Conservation (phyloP, 2,329 filamentous ascomycete species). For the Gnomoniopsis sp. region DNA sequence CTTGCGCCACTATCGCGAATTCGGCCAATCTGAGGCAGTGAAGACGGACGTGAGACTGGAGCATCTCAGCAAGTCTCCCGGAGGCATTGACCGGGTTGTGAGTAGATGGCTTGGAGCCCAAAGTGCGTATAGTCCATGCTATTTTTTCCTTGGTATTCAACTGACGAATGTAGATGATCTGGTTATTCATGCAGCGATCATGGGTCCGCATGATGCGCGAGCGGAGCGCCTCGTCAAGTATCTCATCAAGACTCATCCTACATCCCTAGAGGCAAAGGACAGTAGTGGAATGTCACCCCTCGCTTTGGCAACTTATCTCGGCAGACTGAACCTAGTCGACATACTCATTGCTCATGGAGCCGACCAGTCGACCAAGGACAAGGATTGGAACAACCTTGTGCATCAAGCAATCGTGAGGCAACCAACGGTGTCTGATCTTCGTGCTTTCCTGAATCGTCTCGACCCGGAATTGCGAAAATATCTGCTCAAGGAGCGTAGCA, state of each 20-base stretch:
- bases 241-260: conserved; percentile 59
- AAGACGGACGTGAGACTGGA: conserved; percentile 60
- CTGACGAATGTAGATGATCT: conserved; percentile 46
- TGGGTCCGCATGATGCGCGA: conserved; percentile 37
- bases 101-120: conserved; percentile 58
- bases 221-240: conserved; percentile 60
- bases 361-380: conserved; percentile 63
- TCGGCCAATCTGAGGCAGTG: conserved; percentile 56
- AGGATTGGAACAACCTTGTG: conserved; percentile 62
- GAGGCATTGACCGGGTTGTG: conserved; percentile 63
- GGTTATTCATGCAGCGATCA: conserved; percentile 63
- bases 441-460: conserved; percentile 54
- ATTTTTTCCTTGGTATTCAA: conserved; percentile 13
- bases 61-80: conserved; percentile 54
- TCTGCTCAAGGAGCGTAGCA: conserved; percentile 58
- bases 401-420: conserved; percentile 49
- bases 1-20: conserved; percentile 64
- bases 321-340: conserved; percentile 52
- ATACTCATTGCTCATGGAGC: conserved; percentile 66
- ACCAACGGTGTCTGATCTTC: conserved; percentile 34
- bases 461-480: conserved; percentile 52
- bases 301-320: conserved; percentile 59
- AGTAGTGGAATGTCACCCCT: conserved; percentile 62
- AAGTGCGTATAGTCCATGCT: conserved; percentile 40
- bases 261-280: conserved; percentile 60